Base-by-base conservation (phyloP, 148 eudicot species). In the Linanthus parryae region DNA sequence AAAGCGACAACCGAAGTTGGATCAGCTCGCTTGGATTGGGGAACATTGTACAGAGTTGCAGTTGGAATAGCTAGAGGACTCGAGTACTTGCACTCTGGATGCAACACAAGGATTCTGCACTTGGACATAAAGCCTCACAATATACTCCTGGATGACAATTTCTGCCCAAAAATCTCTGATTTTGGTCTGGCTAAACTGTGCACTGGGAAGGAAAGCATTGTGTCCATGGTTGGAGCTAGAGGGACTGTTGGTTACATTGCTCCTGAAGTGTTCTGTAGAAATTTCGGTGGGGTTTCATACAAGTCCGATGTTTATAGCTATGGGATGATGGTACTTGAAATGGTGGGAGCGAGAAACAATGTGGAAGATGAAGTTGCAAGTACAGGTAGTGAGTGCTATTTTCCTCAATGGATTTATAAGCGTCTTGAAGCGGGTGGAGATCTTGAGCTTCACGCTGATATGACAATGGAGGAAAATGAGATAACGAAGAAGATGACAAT, bases 31-130 rank as follows among this genome's bases (percentile, higher is more conserved):
- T 25, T 43, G 21, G 47, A 43, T 17, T 43, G 47, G 47, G 21
- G 12, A 43, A 43, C 47, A 15, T 43, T 43, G 22, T 18, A 15
- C 22, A 6, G 21, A 0, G 21, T 43, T 17, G 16, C 47, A 16
- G 9, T 43, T 7, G 47, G 47, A 8, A 25, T 43, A 9, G 47
- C 22, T 8, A 25, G 48, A 1, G 48, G 48, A 19, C 48, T 44
- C 20, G 48, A 44, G 23, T 44, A 44, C 19, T 44, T 44, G 23
- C 48, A 44, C 27, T 28, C n/a, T 8, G 48, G 48, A 10, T 44
- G 48, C 23, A 44, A 44, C 27, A 44, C 27, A n/a, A 44, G 48
- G 48, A 44, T 44, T 44, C n/a, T 44, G 17, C 48, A 44, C 23
- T 44, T 44, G 8, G 48, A 44, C 23, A 44, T 44, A 8, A 44